Evolutionary conservation across 2,329 filamentous ascomycete species (phyloP), one percentile per base, ranked within the genome.

Genomic region (Aureobasidium lini): DNA sequence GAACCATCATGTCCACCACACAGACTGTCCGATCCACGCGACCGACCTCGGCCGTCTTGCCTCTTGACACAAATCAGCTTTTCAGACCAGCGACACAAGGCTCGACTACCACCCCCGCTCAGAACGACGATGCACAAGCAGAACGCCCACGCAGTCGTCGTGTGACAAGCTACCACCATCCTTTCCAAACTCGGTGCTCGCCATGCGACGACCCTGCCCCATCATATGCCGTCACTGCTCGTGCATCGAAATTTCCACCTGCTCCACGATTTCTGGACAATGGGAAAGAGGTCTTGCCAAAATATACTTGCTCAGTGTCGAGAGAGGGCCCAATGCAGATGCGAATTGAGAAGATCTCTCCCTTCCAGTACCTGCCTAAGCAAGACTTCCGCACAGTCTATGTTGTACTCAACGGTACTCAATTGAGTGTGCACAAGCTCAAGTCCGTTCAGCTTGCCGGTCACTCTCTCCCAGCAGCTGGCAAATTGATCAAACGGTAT

Each of bases 391-490:
- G 67, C 52, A 67, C 71, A 36, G 79, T 83, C 23, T 86, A 84
- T 62, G 83, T 84, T 16, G 77, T 83, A 6, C 76, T 91, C 31
- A 81, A 83, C 65, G 88, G 88, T 9, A 90, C 88, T 0, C 81
- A 85, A 42, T 78, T 91, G 64, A 81, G 80, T 67, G 74, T 91
- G 31, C 79, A 89, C 73, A 79, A 81, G 54, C 77, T 81, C 57
- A 88, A 87, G 72, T 61, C 75, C 73, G 39, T 52, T 37, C 53
- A 56, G n/a, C 42, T 62, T 16, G 67, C 76, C 72, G 59, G 71
- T 69, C 28, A 57, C 6, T 29, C 54, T 2, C 7, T 57, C 15
- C 54, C 54, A 2, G 62, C 80, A 77, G 63, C 86, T 72, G 82
- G 81, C 18, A 77, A 77, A 59, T 72, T 90, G 39, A 75, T 89